These are phyloP conservation scores for Blastosporella zonata DNA, from an alignment of 1,284 basidiomycete genomes.

Conservation along the genomic window DNA sequence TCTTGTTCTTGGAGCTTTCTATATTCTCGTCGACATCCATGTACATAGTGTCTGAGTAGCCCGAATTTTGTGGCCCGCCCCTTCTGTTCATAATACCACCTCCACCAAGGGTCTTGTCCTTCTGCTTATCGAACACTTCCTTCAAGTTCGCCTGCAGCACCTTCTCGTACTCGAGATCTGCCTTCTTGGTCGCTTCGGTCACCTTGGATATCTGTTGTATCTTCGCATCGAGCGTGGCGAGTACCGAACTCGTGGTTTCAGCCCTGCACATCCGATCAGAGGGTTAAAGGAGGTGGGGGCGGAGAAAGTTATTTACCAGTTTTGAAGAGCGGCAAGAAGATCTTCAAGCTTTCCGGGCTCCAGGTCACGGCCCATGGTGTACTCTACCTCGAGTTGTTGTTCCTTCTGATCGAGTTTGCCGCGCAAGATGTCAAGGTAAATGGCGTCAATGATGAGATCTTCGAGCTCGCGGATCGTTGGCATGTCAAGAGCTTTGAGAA, in stretches of 20 bases:
- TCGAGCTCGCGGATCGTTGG: conserved; percentile 82
- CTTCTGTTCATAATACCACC: conserved; percentile 23
- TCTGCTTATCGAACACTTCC: conserved; percentile 55
- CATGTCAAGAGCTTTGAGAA: conserved; percentile 69
- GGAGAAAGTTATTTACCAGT: conserved; percentile 54
- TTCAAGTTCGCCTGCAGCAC: conserved; percentile 44
- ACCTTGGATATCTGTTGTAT: conserved; percentile 44
- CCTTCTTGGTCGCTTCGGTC: conserved; percentile 30
- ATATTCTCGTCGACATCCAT: conserved; percentile 49
- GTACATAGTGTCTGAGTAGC: conserved; percentile 25
- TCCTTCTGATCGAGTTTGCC: conserved; percentile 92
- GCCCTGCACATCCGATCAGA: conserved; percentile 47
- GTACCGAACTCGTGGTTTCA: conserved; percentile 58
- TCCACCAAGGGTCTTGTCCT: conserved; percentile 33
- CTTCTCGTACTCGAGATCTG: conserved; percentile 45
- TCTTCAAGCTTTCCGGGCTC: conserved; percentile 61
- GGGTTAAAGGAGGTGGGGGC: conserved; percentile 31
- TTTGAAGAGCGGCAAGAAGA: conserved; percentile 59
- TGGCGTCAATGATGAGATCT: conserved; percentile 93
- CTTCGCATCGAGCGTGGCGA: conserved; percentile 48
- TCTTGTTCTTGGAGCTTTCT: conserved; percentile 28
- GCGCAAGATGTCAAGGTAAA: conserved; percentile 85
- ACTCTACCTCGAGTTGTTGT: conserved; percentile 84
- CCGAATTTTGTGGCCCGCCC: conserved; percentile 10
- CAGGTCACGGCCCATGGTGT: conserved; percentile 87